A percentile compares a stretch with the other conserved stretches of the same genome.
Conservation (phyloP, 148 eudicot species). For the Camellia sinensis region DNA sequence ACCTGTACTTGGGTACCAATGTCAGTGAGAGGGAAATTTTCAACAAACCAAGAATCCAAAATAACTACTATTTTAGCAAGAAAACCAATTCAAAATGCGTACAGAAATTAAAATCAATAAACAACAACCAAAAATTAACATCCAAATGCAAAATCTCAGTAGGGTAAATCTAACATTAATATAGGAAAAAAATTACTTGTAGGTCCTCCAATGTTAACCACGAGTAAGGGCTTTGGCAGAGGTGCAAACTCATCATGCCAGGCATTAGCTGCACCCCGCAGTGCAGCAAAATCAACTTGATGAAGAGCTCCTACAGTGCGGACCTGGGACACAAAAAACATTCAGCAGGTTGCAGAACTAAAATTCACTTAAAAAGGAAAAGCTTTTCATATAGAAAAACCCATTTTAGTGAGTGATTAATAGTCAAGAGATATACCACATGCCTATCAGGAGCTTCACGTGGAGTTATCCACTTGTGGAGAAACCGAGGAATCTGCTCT, state of each 20-base stretch:
- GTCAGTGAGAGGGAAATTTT: constrained; percentile 7
- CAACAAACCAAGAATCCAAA: neutral
- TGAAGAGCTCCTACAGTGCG: constrained; percentile 93
- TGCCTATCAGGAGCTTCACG: constrained; percentile 76
- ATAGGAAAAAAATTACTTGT: constrained; percentile 51
- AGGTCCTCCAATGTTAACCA: constrained; percentile 94
- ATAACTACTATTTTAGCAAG: neutral
- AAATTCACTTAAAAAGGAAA: neutral
- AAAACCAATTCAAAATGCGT: neutral
- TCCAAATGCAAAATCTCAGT: neutral
- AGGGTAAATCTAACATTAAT: neutral
- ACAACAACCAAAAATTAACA: neutral
- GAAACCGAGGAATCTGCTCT: constrained; percentile 75
- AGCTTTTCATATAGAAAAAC: neutral
- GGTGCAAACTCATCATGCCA: constrained; percentile 97
- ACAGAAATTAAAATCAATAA: neutral
- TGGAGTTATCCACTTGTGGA: constrained; percentile 84
- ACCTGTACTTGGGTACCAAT: neutral
- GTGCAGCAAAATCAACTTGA: constrained; percentile 75
- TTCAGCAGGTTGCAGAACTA: constrained; percentile 7
- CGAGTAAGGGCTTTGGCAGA: constrained; percentile 82
- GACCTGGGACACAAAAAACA: constrained; percentile 45
- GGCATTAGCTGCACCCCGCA: constrained; percentile 70
- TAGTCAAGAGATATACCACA: constrained; percentile 57
- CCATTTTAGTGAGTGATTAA: neutral